Evolutionary conservation across 1,284 basidiomycete genomes (phyloP).

Genomic region (Moesziomyces sp.): DNA sequence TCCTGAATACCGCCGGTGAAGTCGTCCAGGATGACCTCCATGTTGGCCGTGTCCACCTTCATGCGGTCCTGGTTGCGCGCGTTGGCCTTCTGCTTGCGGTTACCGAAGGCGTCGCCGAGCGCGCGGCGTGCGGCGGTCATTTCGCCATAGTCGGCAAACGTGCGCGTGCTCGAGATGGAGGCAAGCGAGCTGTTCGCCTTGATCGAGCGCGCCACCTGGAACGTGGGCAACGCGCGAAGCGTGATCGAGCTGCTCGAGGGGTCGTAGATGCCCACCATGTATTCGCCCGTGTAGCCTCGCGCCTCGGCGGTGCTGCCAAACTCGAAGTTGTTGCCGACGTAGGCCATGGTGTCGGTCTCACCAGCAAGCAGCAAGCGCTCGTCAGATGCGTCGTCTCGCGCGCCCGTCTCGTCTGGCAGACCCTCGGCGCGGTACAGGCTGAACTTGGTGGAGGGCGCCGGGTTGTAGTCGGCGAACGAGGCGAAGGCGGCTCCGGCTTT

Average conservation of each 20-base stretch:
- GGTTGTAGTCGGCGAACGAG: conserved; percentile 48
- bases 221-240: conserved; percentile 58
- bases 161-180: conserved; percentile 45
- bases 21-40: conserved; percentile 60
- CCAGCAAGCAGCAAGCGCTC: conserved; percentile 57
- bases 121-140: conserved; percentile 55
- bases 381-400: conserved; percentile 17
- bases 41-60: conserved; percentile 65
- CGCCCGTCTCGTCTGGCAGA: conserved; percentile 40
- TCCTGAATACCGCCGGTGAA: conserved; percentile 59
- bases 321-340: conserved; percentile 58
- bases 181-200: conserved; percentile 54
- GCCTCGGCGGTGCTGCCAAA: conserved; percentile 48
- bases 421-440: conserved; percentile 47
- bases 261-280: conserved; percentile 65
- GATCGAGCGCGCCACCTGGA: conserved; percentile 58
- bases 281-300: conserved; percentile 63
- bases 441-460: conserved; percentile 43
- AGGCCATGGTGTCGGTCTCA: conserved; percentile 58
- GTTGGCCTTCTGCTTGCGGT: conserved; percentile 64
- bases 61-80: conserved; percentile 64
- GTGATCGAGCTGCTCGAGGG: conserved; percentile 56
- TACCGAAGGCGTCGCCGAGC: conserved; percentile 65
- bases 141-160: conserved; percentile 48
- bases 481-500: conserved; percentile 36